Base-by-base conservation (phyloP, 106 monocot species). In the Acanthochlamys bracteata region DNA sequence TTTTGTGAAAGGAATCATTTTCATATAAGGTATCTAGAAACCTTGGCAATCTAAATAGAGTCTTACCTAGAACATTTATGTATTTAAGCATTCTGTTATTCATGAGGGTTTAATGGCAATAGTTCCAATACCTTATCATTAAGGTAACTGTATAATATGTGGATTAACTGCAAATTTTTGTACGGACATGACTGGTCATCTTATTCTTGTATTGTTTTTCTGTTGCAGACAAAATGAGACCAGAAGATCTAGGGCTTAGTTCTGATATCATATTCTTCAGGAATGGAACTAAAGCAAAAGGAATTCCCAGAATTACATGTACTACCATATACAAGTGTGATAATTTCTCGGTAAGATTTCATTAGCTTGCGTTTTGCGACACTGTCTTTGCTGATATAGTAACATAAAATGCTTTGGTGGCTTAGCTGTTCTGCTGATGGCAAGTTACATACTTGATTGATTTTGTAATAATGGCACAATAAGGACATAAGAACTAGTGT, bases 161-260 rank as follows among this genome's bases (percentile, higher is more conserved):
- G 43, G 43, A 45, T 45, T 2, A 14, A 10, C 10, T 49, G 49
- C 33, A 49, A 4, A 49, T 49, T 49, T 49, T 14, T 49, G 49
- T 33, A 33, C 33, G 33, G 4, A 3, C 33, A 33, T 33, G 33
- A 33, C 33, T 33, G 33, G 1, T 33, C 6, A 17, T 49, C 17
- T 49, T 49, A 14, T 49, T 49, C 10, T 49, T n/a, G 22, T 25
- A 10, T 66, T 42, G n/a, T 14, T 12, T 9, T 41, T 63, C 41
- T 24, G 23, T 53, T 70, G 24, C 76, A 95, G 94, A 90, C 63
- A 74, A 66, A 64, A 80, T 95, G 86, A 90, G 41, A 26, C 75
- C 86, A 14, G 84, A 86, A 58, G 90, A 95, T 76, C 52, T 95
- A 54, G 86, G 86, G 10, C 57, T 95, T 53, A 86, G 84, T 64